These are phyloP conservation scores for Hypoxylon fuscum DNA, from an alignment of 495 filamentous ascomycete species.

Conservation along the genomic window DNA sequence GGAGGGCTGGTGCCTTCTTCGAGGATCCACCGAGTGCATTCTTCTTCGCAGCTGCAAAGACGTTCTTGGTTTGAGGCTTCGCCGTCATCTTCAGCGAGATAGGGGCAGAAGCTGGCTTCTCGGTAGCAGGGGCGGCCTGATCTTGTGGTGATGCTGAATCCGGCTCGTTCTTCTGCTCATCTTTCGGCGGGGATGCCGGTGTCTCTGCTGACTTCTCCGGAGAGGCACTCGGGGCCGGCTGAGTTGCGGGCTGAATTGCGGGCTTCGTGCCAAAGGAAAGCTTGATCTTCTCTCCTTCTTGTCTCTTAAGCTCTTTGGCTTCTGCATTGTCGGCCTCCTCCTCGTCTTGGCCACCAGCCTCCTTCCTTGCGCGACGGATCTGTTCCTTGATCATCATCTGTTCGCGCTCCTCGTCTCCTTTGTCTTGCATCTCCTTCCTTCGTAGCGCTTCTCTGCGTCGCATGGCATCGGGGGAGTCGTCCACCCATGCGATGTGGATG, in stretches of 20 bases:
- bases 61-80: constrained; percentile 76
- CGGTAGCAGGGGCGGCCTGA: not conserved
- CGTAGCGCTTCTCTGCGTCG: constrained; percentile 78
- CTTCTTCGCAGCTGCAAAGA: constrained; percentile 76
- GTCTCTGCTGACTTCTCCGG: constrained; percentile 39
- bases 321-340: constrained; percentile 55
- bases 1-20: constrained; percentile 65
- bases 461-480: constrained; percentile 86
- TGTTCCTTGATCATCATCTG: constrained; percentile 80
- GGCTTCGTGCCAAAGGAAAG: constrained; percentile 70
- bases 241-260: constrained; percentile 38
- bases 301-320: constrained; percentile 66
- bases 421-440: constrained; percentile 84
- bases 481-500: constrained; percentile 86
- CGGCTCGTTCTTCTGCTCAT: constrained; percentile 21
- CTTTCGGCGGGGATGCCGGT: constrained; percentile 15
- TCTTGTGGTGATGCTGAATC: constrained; percentile 19
- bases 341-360: constrained; percentile 57
- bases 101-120: constrained; percentile 35
- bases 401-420: constrained; percentile 89
- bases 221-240: constrained; percentile 44
- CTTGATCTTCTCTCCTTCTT: constrained; percentile 85
- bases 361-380: constrained; percentile 73
- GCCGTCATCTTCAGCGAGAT: constrained; percentile 67
- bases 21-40: constrained; percentile 65